Conservation (phyloP, 2,329 filamentous ascomycete genomes). For the Periglandula ipomoeae region DNA sequence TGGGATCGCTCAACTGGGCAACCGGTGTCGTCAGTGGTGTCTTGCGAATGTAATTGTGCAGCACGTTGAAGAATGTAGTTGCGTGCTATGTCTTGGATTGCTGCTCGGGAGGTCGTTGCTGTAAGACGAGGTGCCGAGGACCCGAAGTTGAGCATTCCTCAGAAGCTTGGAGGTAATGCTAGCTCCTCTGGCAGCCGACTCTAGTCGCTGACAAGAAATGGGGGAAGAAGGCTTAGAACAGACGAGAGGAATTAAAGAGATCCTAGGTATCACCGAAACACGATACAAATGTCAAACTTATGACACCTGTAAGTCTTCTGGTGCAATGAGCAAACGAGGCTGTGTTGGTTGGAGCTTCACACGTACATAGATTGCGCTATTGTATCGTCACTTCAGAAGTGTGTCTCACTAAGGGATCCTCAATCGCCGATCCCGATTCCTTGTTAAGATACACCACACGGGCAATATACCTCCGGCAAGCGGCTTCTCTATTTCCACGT, state of each 20-base stretch:
- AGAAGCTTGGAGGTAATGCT: not conserved
- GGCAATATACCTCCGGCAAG: not conserved
- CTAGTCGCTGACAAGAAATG: not conserved
- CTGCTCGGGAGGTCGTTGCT: not conserved
- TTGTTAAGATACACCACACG: not conserved
- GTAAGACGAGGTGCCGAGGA: not conserved
- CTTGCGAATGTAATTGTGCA: not conserved
- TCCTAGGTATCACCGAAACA: not conserved
- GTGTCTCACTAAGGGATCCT: not conserved
- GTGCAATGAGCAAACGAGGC: no score
- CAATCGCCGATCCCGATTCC: not conserved
- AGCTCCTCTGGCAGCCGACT: not conserved
- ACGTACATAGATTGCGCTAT: not conserved
- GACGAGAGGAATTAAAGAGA: not conserved
- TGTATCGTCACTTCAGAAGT: not conserved
- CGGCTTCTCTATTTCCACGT: not conserved
- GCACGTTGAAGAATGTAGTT: not conserved
- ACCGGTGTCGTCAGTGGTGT: not conserved
- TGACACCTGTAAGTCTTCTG: no score
- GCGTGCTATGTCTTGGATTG: not conserved
- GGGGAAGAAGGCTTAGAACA: not conserved
- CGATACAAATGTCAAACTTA: no score
- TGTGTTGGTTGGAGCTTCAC: no score
- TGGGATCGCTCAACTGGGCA: not conserved
- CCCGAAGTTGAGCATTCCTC: not conserved